Evolutionary conservation across 2,329 filamentous ascomycete species (phyloP), one percentile per base, ranked within the genome.

Genomic region (Coccinonectria pachysandricola): DNA sequence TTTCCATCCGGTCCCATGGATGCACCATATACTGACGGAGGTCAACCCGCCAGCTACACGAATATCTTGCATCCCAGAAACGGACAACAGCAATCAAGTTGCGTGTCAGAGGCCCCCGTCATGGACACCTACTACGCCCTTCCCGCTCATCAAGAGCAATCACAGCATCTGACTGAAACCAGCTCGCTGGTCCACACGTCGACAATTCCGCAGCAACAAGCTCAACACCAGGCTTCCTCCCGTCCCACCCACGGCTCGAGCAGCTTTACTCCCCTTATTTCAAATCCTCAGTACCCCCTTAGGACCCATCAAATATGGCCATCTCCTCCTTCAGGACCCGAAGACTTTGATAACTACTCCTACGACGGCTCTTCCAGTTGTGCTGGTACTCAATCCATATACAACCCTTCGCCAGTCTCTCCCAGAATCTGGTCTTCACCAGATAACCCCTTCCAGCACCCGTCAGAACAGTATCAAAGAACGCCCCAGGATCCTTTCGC

Each of bases 341-440:
- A 58, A 17, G 58, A 60, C 13, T 45, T 52, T 24, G 57, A 61
- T 12, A 48, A 48, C 31, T 51, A 52, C 27, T 50, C 50, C 21
- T 54, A 51, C 37, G 44, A 49, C 26, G 48, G 43, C 15, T 55
- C 54, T 7, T 50, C 54, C 4, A 42, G 40, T 10, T 42, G 38
- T 19, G 41, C 34, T 4, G 39, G 39, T 26, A 36, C 34, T 26
- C 31, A 38, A 23, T 26, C 40, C 19, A 41, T 35, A 26, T 52
- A 51, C 37, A 46, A 46, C 28, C 34, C 40, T 16, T 43, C 49
- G 9, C 41, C 50, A 7, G 32, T 45, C 20, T 53, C 56, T 17
- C 56, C 59, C 6, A 35, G 40, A 17, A 49, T 43, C 23, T 62
- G 53, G 53, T 36, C 52, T 12, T 50, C 48, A 5, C 47, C 49